Evolutionary conservation across 768 basidiomycete species (phyloP), one percentile per base, ranked within the genome.

Genomic region (Panaeolus papilionaceus): DNA sequence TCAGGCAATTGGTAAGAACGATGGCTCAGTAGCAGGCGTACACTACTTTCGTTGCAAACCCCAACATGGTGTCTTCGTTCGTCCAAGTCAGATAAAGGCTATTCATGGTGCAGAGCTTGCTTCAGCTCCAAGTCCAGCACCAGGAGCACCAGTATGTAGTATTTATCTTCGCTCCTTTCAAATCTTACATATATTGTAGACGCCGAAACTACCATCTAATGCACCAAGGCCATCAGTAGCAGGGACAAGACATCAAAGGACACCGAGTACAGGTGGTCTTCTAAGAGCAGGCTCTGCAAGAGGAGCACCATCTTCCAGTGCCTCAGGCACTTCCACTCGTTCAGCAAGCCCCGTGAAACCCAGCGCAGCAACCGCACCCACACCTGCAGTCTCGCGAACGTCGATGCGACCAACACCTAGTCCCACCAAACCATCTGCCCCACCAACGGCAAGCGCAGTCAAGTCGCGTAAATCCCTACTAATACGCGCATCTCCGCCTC

Each of bases 1-100:
- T 66, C 90, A 91, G 72, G 79, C 88, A 8, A 91, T 87, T 54
- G 98, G 98, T 44, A 99, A 99, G 89, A 99, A 99, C 82, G 94
- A 99, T 72, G 98, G 98, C 1, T 86, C 89, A 1, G 92, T 99
- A 8, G 83, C 90, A 40, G 95, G 92, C 16, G 78, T 88, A 62
- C 69, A 78, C 1, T 99, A 99, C 80, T 99, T 99, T 77, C 83
- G 81, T 18, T 98, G 95, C 81, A 86, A 85, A 73, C 81, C 83
- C 61, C 82, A 83, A 38, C 82, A 93, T 80, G 98, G 98, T 61
- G 92, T 99, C 37, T 99, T 99, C 75, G 90, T 98, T 5, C 85
- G 93, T 40, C 88, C 92, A 0, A 92, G 92, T 74, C 92, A 95
- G 76, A 93, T 98, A 69, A 93, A 87, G 75, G 74, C 85, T 4